phyloP scores from a whole-genome alignment of 768 basidiomycete species.

The Collybiopsis confluens region DNA sequence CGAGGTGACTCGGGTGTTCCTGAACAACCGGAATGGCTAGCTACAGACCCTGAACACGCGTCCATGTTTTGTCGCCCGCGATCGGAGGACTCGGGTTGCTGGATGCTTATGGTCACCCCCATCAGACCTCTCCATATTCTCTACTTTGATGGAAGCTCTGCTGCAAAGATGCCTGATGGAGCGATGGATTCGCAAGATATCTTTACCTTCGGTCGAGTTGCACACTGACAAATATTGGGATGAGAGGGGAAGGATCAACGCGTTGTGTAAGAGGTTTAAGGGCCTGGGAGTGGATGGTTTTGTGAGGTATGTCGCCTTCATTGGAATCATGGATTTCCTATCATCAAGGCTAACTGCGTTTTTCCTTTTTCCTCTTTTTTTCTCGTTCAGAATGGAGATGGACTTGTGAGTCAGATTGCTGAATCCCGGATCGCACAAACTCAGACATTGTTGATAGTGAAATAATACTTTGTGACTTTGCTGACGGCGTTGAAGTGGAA shows the following conservation, averaged over 20 bases:
- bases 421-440: not conserved
- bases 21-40: conserved; percentile 15
- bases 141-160: conserved; percentile 52
- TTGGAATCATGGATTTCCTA: conserved; percentile 3
- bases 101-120: conserved; percentile 34
- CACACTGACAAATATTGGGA: conserved; percentile 13
- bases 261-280: conserved; percentile 41
- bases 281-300: conserved; percentile 39
- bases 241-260: conserved; percentile 31
- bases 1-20: conserved; percentile 11
- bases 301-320: conserved; percentile 28
- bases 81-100: conserved; percentile 12
- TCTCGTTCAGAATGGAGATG: conserved; percentile 39
- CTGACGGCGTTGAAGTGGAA: conserved; percentile 30
- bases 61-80: conserved; percentile 30
- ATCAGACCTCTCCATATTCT: conserved; percentile 38
- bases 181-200: conserved; percentile 45
- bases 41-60: conserved; percentile 19
- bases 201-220: conserved; percentile 33
- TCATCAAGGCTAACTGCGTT: not conserved
- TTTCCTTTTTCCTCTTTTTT: conserved; percentile 3
- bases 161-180: conserved; percentile 36
- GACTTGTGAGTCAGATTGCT: conserved; percentile 35
- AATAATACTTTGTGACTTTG: conserved; percentile 46
- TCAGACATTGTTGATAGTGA: conserved; percentile 26